phyloP scores from a whole-genome alignment of 352 stramenopile genomes.

The Globisporangium cystogenes region DNA sequence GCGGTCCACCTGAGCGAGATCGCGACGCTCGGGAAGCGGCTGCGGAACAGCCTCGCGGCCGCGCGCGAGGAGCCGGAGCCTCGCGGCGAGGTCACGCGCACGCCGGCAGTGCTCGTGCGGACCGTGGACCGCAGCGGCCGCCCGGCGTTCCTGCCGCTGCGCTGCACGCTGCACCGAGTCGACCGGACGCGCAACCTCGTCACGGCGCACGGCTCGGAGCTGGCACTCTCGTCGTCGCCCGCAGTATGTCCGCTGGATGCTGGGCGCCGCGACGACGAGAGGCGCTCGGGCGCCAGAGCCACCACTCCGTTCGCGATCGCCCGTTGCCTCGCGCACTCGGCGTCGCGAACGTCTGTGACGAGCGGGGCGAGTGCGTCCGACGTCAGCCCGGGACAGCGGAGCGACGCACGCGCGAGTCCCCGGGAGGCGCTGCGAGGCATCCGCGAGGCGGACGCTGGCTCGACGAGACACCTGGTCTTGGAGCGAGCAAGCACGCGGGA shows the following conservation, averaged over 20 bases:
- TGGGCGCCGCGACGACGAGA: not conserved
- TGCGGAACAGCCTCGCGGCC: conserved; percentile 28
- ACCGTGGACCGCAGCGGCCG: not conserved
- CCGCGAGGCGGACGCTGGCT: no score
- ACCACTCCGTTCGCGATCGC: conserved; percentile 1
- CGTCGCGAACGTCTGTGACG: not conserved
- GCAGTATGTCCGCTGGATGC: conserved; percentile 1
- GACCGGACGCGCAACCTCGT: conserved; percentile 2
- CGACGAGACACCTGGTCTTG: no score
- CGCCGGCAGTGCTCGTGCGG: not conserved
- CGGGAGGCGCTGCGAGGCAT: not conserved
- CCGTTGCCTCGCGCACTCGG: conserved; percentile 4
- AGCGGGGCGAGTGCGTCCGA: not conserved
- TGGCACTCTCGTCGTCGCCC: conserved; percentile 8
- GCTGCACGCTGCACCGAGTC: conserved; percentile 2
- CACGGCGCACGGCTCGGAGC: conserved; percentile 2
- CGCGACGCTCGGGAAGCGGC: conserved; percentile 22
- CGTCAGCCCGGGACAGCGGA: not conserved
- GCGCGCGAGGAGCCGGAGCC: conserved; percentile 15
- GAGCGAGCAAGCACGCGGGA: no score
- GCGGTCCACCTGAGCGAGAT: conserved; percentile 30
- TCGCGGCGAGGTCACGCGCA: not conserved
- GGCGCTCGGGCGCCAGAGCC: not conserved
- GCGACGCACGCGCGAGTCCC: not conserved
- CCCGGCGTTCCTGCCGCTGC: not conserved